phyloP scores from a whole-genome alignment of 192 early-diverging fungal species.

The Podochytrium sp. region DNA sequence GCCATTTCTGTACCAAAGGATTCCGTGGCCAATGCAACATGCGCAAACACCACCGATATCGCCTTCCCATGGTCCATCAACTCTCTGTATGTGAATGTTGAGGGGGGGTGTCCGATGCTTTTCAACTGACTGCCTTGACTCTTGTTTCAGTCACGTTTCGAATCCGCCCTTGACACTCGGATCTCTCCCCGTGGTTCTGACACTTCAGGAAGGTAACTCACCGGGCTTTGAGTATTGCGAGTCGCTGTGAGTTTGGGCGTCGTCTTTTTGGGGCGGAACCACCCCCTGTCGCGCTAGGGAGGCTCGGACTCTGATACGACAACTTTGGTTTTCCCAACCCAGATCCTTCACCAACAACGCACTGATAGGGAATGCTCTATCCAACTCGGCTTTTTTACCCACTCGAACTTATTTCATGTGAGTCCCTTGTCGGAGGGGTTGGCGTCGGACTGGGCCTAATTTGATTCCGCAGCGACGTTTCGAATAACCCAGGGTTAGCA shows the following conservation, averaged over 20 bases:
- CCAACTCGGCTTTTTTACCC: neutral
- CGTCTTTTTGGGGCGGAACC: neutral
- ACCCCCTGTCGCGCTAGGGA: too few relatives aligned
- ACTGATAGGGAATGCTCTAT: constrained; percentile 8
- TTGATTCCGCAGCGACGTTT: constrained; percentile 3
- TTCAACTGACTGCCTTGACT: neutral
- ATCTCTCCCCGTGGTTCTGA: neutral
- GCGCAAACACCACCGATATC: neutral
- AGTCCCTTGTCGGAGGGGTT: neutral
- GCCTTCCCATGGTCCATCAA: neutral
- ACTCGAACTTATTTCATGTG: neutral
- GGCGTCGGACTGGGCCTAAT: neutral
- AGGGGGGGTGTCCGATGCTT: neutral
- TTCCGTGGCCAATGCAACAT: neutral
- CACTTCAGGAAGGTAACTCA: neutral
- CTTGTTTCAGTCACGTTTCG: neutral
- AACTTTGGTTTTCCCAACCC: too few relatives aligned
- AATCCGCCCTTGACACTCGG: constrained; percentile 3
- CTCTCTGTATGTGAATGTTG: constrained; percentile 3
- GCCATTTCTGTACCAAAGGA: neutral
- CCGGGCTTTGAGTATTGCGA: neutral
- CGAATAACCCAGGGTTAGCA: constrained; percentile 6
- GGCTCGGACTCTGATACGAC: too few relatives aligned
- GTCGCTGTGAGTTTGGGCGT: neutral
- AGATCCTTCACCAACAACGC: constrained; percentile 22